phyloP scores from a whole-genome alignment of 2,329 filamentous ascomycete genomes.

The Fusarium proliferatum region DNA sequence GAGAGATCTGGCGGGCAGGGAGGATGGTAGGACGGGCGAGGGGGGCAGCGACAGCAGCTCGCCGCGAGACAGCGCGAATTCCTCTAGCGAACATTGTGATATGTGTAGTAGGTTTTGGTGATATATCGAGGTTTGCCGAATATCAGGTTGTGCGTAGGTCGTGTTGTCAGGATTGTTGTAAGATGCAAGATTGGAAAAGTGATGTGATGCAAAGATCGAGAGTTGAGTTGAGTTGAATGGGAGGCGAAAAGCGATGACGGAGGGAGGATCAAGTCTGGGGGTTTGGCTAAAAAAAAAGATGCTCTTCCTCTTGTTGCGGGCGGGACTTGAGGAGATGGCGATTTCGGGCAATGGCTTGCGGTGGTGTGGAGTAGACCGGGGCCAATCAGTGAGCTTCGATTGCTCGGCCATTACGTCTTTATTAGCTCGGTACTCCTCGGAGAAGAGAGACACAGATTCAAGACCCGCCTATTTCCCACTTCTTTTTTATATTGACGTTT shows the following conservation, averaged over 20 bases:
- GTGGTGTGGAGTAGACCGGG: slow-evolving; percentile 17
- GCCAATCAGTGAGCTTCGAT: slow-evolving; percentile 44
- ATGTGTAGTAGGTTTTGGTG: slow-evolving; percentile 2
- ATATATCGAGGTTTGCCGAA: slow-evolving; percentile 17
- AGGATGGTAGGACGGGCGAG: slow-evolving; percentile 52
- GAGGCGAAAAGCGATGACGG: slow-evolving; percentile 44
- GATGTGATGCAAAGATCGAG: slow-evolving; percentile 18
- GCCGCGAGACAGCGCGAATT: slow-evolving; percentile 56
- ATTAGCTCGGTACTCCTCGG: slow-evolving; percentile 46
- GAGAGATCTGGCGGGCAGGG: slow-evolving; percentile 56
- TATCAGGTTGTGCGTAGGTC: slow-evolving; percentile 12
- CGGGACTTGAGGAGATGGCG: slow-evolving; percentile 47
- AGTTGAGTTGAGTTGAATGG: slow-evolving; percentile 24
- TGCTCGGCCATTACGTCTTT: slow-evolving; percentile 49
- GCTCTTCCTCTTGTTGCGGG: slow-evolving; percentile 17
- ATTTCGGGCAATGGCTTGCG: slow-evolving; percentile 45
- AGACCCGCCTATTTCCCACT: slow-evolving; percentile 21
- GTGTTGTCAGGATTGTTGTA: background rate
- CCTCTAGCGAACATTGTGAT: slow-evolving; percentile 61
- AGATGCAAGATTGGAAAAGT: slow-evolving; percentile 24
- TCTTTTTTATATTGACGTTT: background rate
- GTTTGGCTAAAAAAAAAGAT: slow-evolving; percentile 45
- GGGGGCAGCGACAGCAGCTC: slow-evolving; percentile 55
- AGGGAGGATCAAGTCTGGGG: slow-evolving; percentile 35
- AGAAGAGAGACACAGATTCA: slow-evolving; percentile 35